These are phyloP conservation scores for Aspergillus sergii DNA, from an alignment of 2,329 filamentous ascomycete species.

Conservation along the genomic window DNA sequence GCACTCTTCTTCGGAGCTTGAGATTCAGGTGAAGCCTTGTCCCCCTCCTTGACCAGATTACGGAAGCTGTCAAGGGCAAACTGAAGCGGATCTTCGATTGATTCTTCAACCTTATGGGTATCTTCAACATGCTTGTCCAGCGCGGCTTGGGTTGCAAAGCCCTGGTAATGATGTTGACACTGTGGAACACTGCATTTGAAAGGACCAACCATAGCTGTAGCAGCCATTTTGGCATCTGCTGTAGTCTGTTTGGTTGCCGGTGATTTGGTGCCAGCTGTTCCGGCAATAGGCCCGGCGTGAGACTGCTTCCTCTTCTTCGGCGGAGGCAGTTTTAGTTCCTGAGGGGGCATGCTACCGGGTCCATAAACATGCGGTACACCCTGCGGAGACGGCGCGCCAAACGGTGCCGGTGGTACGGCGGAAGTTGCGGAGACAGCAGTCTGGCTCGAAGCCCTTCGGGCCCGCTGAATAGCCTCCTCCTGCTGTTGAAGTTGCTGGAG, in stretches of 20 bases:
- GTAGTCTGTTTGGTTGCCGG: conserved; percentile 35
- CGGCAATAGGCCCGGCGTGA: conserved; percentile 38
- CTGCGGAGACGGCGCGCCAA: conserved; percentile 56
- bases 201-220: conserved; percentile 44
- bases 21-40: conserved; percentile 25
- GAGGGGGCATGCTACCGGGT: conserved; percentile 54
- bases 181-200: conserved; percentile 57
- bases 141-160: conserved; percentile 57
- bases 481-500: conserved; percentile 52
- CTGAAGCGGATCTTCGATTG: conserved; percentile 57
- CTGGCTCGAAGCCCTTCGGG: conserved; percentile 41
- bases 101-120: conserved; percentile 52
- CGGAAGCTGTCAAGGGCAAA: conserved; percentile 58
- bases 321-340: conserved; percentile 61
- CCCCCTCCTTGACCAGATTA: conserved; percentile 53
- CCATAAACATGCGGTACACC: conserved; percentile 61
- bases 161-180: conserved; percentile 57
- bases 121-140: conserved; percentile 59
- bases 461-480: conserved; percentile 45
- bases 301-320: conserved; percentile 61
- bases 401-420: conserved; percentile 56
- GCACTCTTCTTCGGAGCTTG: conserved; percentile 21
- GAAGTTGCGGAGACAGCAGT: conserved; percentile 49
- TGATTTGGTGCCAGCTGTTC: conserved; percentile 32
- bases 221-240: conserved; percentile 41